Base-by-base conservation (phyloP, 768 basidiomycete species). In the Boletellus ananiceps region DNA sequence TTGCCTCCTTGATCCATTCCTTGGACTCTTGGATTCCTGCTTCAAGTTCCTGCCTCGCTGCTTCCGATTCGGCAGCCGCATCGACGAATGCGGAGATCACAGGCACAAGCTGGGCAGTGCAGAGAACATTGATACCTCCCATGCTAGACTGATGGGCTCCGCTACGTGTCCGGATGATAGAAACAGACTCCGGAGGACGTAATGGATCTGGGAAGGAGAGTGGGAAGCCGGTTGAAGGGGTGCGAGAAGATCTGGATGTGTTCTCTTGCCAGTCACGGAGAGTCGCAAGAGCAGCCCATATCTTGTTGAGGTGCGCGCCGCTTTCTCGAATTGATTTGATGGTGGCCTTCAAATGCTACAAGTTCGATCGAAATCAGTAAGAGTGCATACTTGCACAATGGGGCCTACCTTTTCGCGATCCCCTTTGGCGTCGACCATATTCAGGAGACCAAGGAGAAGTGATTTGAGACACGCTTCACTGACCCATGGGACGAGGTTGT, bases 91-190 rank as follows among this genome's bases (percentile, higher is more conserved):
- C 75, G 7, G 74, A 52, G 25, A 90, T 59, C 18, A 86, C 74
- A 14, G 88, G 87, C 13, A 91, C 69, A 57, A 91, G 72, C 56
- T 89, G 88, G 5, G 74, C 74, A 0, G 85, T 70, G 16, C 59
- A 62, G 4, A 69, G 63, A 58, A 74, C 74, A 52, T 51, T 68
- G 49, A 64, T 70, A 49, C 47, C 50, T 33, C 49, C 66, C 18
- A 57, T 49, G 21, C 57, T 52, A 33, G 64, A 64, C 12, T 62
- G 60, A 14, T 68, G 62, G 33, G 43, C 52, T 34, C 69, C 69
- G 38, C 73, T 77, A 40, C 85, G 80, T 16, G 81, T 81, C 40
- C 67, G 71, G 32, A 74, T 72, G 15, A 70, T 56, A 5, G 63
- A 61, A 9, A 68, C 54, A 8, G 70, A 69, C 16, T 69, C 57